Conservation (phyloP, 2,329 filamentous ascomycete species). For the Rosellinia necatrix region DNA sequence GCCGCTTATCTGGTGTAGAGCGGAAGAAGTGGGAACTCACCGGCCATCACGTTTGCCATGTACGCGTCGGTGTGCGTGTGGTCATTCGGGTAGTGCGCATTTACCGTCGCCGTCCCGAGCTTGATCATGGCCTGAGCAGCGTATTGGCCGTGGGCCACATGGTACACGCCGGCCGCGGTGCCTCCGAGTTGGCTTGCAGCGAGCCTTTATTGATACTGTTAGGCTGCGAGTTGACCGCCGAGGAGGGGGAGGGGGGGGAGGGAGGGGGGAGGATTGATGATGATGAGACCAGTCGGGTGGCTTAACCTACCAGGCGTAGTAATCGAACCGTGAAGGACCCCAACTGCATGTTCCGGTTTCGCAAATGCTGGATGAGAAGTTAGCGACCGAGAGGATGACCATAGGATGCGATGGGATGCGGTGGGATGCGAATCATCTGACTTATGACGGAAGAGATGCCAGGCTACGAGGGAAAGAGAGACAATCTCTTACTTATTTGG, state of each 20-base stretch:
- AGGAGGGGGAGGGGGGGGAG: neutral
- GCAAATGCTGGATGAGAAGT: conserved; percentile 57
- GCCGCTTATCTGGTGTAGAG: too few relatives aligned
- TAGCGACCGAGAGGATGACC: neutral
- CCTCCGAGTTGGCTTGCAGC: conserved; percentile 45
- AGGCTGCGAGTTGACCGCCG: neutral
- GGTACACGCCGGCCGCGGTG: conserved; percentile 50
- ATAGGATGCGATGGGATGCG: neutral
- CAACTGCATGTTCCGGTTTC: conserved; percentile 58
- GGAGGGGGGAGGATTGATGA: neutral
- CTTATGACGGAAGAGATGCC: neutral
- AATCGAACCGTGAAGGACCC: conserved; percentile 57
- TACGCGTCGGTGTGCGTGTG: conserved; percentile 65
- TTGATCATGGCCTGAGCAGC: conserved; percentile 57
- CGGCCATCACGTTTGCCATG: conserved; percentile 60
- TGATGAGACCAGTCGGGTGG: neutral
- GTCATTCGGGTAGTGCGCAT: conserved; percentile 60
- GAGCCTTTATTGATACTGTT: conserved; percentile 31
- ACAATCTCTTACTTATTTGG: conserved; percentile 23
- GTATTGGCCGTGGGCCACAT: conserved; percentile 65
- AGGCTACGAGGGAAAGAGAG: neutral
- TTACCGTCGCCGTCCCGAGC: conserved; percentile 54
- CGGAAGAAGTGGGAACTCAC: conserved; percentile 46
- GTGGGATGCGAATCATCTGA: neutral
- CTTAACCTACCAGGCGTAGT: conserved; percentile 52